Conservation (phyloP, 1,139 yeast genomes). For the Candida tropicalis region DNA sequence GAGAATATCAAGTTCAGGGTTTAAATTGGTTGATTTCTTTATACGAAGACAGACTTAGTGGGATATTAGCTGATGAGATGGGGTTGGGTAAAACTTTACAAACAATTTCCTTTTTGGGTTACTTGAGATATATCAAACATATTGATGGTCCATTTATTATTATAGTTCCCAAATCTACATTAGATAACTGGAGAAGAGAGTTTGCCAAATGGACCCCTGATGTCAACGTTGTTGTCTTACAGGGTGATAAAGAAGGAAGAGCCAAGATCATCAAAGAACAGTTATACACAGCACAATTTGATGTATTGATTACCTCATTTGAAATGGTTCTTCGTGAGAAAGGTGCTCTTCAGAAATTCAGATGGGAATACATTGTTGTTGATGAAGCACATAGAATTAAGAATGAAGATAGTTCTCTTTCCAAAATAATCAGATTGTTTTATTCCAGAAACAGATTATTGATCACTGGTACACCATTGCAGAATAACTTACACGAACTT, state of each 20-base stretch:
- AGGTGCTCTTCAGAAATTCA: conserved; percentile 72
- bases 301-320: conserved; percentile 85
- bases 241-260: conserved; percentile 85
- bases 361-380: conserved; percentile 92
- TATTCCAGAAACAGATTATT: conserved; percentile 81
- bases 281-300: conserved; percentile 75
- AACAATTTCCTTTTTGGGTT: conserved; percentile 71
- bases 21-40: conserved; percentile 49
- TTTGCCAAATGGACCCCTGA: conserved; percentile 96
- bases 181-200: conserved; percentile 95
- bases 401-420: conserved; percentile 86
- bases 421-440: conserved; percentile 86
- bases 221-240: conserved; percentile 81
- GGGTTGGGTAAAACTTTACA: conserved; percentile 53
- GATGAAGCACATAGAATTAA: conserved; percentile 98
- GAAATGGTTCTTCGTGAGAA: conserved; percentile 94
- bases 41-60: conserved; percentile 47
- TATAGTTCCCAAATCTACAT: conserved; percentile 92
- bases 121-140: conserved; percentile 72
- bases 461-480: conserved; percentile 96
- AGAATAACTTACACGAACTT: conserved; percentile 89
- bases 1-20: conserved; percentile 72
- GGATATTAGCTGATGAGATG: conserved; percentile 54
- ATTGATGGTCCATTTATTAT: conserved; percentile 91
- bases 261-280: conserved; percentile 57